A percentile compares a stretch with the other conserved stretches of the same genome.
phyloP scores from a whole-genome alignment of 768 basidiomycete genomes.

The Collybia sordida region DNA sequence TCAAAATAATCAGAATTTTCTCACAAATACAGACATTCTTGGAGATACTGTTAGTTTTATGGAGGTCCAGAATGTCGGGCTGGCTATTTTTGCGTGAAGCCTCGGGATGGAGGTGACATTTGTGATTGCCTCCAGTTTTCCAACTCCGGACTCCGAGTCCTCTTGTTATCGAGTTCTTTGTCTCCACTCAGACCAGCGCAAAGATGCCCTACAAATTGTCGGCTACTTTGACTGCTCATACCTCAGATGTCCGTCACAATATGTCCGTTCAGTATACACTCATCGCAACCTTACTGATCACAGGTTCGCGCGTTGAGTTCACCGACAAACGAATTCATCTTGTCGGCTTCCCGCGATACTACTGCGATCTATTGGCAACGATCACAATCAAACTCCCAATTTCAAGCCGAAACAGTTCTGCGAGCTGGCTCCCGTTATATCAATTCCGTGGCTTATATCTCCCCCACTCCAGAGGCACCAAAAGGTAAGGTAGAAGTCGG shows the following conservation, averaged over 20 bases:
- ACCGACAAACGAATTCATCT: conserved; percentile 72
- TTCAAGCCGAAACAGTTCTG: conserved; percentile 53
- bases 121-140: conserved; percentile 15
- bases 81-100: neutral
- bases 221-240: conserved; percentile 66
- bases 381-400: conserved; percentile 43
- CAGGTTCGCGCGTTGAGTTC: conserved; percentile 84
- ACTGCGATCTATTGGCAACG: conserved; percentile 87
- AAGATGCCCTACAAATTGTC: conserved; percentile 77
- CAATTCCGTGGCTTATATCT: conserved; percentile 79
- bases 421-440: conserved; percentile 73
- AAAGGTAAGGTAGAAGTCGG: conserved; percentile 50
- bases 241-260: conserved; percentile 63
- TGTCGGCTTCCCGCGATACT: conserved; percentile 91
- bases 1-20: conserved; percentile 1
- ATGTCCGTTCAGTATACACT: conserved; percentile 5
- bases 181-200: conserved; percentile 1
- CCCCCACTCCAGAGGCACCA: conserved; percentile 65
- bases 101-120: no score
- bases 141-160: conserved; percentile 25
- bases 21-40: neutral
- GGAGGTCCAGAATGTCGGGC: neutral
- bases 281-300: conserved; percentile 17
- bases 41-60: neutral
- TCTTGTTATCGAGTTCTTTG: conserved; percentile 5